Evolutionary conservation across 495 filamentous ascomycete species (phyloP).

Genomic region (Tuber aestivum): DNA sequence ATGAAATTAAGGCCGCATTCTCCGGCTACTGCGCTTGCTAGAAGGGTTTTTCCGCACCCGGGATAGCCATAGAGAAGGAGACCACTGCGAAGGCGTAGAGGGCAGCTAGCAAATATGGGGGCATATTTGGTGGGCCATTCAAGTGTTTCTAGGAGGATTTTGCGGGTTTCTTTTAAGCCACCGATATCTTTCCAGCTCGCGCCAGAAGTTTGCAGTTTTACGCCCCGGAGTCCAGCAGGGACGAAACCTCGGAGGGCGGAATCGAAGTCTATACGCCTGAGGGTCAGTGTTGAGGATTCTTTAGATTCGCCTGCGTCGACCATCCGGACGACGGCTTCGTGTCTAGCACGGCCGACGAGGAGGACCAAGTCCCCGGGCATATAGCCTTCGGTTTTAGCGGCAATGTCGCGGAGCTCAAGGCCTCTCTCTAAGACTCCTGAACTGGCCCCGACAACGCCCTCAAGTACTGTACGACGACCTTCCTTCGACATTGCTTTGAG

Average conservation of each 20-base stretch:
- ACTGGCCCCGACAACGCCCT: constrained; percentile 54
- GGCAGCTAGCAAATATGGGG: constrained; percentile 93
- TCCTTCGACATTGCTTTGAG: constrained; percentile 90
- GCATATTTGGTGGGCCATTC: constrained; percentile 98
- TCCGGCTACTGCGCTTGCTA: constrained; percentile 87
- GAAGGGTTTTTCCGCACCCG: constrained; percentile 90
- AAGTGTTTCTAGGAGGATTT: constrained; percentile 83
- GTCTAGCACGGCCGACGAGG: constrained; percentile 78
- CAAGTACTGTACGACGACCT: constrained; percentile 71
- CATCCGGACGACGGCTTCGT: constrained; percentile 80
- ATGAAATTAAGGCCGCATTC: constrained; percentile 98
- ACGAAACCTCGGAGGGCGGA: constrained; percentile 84
- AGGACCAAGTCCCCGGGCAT: constrained; percentile 92
- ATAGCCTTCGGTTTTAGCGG: constrained; percentile 90
- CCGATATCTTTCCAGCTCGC: constrained; percentile 80
- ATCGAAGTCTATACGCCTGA: constrained; percentile 69
- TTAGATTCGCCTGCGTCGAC: constrained; percentile 44
- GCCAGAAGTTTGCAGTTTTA: constrained; percentile 75
- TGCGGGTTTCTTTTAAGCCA: constrained; percentile 74
- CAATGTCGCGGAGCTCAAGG: constrained; percentile 88
- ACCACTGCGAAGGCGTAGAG: constrained; percentile 83
- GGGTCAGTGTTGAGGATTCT: constrained; percentile 48
- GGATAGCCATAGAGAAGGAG: constrained; percentile 90
- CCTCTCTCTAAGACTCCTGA: constrained; percentile 49
- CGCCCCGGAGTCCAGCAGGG: constrained; percentile 85